Base-by-base conservation (phyloP, 495 filamentous ascomycete species). In the Beverwykella pulmonaria region DNA sequence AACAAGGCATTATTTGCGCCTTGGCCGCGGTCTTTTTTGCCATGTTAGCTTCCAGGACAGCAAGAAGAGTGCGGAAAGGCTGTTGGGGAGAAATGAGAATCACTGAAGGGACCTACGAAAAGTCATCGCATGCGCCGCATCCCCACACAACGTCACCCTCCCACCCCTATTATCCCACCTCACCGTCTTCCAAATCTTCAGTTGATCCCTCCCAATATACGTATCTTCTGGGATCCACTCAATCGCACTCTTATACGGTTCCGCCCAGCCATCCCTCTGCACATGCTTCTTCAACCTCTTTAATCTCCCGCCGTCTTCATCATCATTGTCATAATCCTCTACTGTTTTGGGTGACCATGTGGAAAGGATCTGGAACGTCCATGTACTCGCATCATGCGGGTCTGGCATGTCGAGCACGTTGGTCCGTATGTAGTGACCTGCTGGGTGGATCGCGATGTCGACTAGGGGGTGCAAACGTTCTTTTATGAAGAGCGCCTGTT, bases 31-130 rank as follows among this genome's bases (percentile, higher is more conserved):
- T 84, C 81, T 82, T 23, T 4, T n/a, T 0, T 12, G 17, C 25
- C n/a, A 15, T 57, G 39, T 44, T 14, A n/a, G 39, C 2, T 44
- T 3, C 15, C 22, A 23, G 8, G n/a, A 56, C 26, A n/a, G 36
- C 17, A 32, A 36, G 30, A 4, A 27, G 8, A n/a, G 10, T 30
- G 15, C 49, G 3, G 19, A n/a, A 12, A 1, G 49, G 36, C 9
- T 41, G 48, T 10, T 46, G 47, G 39, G 9, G n/a, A n/a, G n/a
- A n/a, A n/a, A n/a, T n/a, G n/a, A n/a, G n/a, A n/a, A n/a, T n/a
- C n/a, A n/a, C n/a, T n/a, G n/a, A n/a, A n/a, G n/a, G n/a, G n/a
- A 82, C 84, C 75, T 81, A 88, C 86, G 84, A 67, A 81, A 82
- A 0, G 82, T 79, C 86, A 88, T 88, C 0, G 84, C 78, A 74